Evolutionary conservation across 306 rosid genomes (phyloP), one percentile per base, ranked within the genome.

Genomic region (Cucurbita argyrosperma): DNA sequence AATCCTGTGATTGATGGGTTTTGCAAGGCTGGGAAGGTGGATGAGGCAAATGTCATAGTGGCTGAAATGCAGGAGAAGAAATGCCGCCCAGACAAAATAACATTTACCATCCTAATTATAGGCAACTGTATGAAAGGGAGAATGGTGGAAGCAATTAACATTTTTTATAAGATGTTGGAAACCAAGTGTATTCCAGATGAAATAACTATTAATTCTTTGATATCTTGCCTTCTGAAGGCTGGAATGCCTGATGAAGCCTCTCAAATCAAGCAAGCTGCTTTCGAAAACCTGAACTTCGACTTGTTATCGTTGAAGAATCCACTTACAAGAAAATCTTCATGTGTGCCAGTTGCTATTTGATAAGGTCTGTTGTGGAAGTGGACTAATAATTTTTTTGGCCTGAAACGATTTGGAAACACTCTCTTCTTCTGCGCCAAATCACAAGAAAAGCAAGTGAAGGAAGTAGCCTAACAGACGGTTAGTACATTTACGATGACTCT

Each of bases 111-210:
- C 82, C 96, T 93, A 79, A 90, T 90, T 62, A 76, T 90, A 10
- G 97, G 96, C 56, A 88, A 90, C 78, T 88, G 93, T 82, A 90
- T 93, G 98, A 90, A 90, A 76, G 98, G 96, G 59, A 90, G 88
- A 80, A 82, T 81, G 79, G 45, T 45, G 0, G 92, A 90, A 85
- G 97, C 96, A 64, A 87, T 93, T 75, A 66, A 73, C 55, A 80
- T 87, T 62, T 93, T 90, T 73, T 47, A 89, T 69, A 93, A 79
- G 85, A 93, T 93, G 98, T 49, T 88, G 82, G 87, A 80, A 16
- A 58, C 84, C 62, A 85, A 86, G 72, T 87, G 91, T 83, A 72
- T 85, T 30, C 94, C 97, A 1, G 97, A 93, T 77, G 78, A 84
- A 21, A 82, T 89, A 66, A 86, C 98, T 9, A 74, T 85, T 54